phyloP scores from a whole-genome alignment of 805 yeast species.

The Kodamaea sagamina region DNA sequence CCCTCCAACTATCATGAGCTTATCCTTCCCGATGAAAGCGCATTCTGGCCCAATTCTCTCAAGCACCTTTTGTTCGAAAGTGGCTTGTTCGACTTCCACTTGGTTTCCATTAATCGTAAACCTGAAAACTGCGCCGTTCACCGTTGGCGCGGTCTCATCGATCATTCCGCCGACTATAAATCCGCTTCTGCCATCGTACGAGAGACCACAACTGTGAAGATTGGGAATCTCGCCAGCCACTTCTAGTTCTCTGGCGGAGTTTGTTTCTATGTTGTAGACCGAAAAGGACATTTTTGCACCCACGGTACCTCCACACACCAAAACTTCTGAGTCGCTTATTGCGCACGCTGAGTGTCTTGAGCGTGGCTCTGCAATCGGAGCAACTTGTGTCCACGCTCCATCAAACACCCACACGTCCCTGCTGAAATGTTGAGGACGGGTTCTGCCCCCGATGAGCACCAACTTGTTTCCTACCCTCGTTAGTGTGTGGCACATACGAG shows the following conservation, averaged over 20 bases:
- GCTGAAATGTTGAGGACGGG: conserved; percentile 53
- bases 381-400: conserved; percentile 42
- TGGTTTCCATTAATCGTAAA: conserved; percentile 26
- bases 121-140: conserved; percentile 35
- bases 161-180: conserved; percentile 52
- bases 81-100: conserved; percentile 3
- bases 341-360: conserved; percentile 50
- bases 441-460: conserved; percentile 64
- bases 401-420: conserved; percentile 30
- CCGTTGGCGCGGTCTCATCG: conserved; percentile 27
- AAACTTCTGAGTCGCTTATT: conserved; percentile 24
- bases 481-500: conserved; percentile 63
- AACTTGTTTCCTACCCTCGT: conserved; percentile 31
- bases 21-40: conserved; percentile 27
- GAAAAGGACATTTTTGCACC: conserved; percentile 15
- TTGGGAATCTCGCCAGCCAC: conserved; percentile 25
- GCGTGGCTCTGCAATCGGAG: conserved; percentile 46
- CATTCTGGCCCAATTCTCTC: conserved; percentile 54
- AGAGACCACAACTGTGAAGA: conserved; percentile 39
- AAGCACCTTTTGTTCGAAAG: conserved; percentile 29
- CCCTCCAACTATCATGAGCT: conserved; percentile 58
- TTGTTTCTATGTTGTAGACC: conserved; percentile 21
- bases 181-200: conserved; percentile 37
- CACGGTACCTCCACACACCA: conserved; percentile 46
- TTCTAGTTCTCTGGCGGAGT: conserved; percentile 18